These are phyloP conservation scores for Hapsidospora chrysogenum DNA, from an alignment of 495 filamentous ascomycete species.

Conservation along the genomic window DNA sequence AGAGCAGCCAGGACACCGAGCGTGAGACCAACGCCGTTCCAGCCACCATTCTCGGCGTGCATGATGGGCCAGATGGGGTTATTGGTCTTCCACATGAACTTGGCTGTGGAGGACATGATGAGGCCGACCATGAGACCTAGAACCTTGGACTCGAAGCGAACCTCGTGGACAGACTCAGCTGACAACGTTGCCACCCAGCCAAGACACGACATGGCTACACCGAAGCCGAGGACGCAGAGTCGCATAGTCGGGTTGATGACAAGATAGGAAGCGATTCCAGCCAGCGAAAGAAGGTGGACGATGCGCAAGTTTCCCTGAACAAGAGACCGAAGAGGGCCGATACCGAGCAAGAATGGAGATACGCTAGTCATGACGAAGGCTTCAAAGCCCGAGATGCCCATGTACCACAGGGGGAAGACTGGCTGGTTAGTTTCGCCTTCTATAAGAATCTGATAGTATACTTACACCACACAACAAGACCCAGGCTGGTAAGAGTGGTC, in stretches of 20 bases:
- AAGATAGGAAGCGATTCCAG: conserved; percentile 65
- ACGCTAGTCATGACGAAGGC: conserved; percentile 69
- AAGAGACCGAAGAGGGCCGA: conserved; percentile 48
- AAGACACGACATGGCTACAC: conserved; percentile 60
- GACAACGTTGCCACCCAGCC: conserved; percentile 69
- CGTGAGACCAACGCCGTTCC: conserved; percentile 68
- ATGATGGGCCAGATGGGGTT: conserved; percentile 96
- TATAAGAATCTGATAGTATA: conserved; percentile 1
- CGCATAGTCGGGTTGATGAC: conserved; percentile 57
- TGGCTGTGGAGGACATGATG: conserved; percentile 69
- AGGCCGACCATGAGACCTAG: conserved; percentile 70
- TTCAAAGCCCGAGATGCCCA: conserved; percentile 98
- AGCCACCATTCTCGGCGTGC: conserved; percentile 76
- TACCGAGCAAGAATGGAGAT: conserved; percentile 66
- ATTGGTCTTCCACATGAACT: conserved; percentile 91
- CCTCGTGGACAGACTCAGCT: conserved; percentile 56
- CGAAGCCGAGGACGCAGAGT: conserved; percentile 65
- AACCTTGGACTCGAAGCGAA: conserved; percentile 63
- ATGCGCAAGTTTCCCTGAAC: conserved; percentile 50
- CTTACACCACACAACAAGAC: conserved; percentile 87
- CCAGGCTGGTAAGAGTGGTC: conserved; percentile 81
- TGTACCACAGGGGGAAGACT: conserved; percentile 99
- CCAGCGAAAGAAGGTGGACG: conserved; percentile 58
- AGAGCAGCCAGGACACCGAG: conserved; percentile 62
- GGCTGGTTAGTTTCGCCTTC: conserved; percentile 9